Conservation (phyloP, 768 basidiomycete species). For the Boletus pseudo-olivaceus region DNA sequence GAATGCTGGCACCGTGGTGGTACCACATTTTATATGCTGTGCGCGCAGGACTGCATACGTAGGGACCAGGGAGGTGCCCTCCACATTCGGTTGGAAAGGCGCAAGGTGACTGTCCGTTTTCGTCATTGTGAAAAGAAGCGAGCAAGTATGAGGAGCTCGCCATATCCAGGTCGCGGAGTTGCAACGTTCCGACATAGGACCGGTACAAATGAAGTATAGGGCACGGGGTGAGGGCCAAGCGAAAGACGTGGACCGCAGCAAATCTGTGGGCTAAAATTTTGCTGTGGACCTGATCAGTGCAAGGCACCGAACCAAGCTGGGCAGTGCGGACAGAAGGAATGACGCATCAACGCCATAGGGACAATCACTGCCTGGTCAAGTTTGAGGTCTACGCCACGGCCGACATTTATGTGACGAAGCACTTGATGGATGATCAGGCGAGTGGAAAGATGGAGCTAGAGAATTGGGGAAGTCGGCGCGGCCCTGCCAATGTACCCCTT, state of each 20-base stretch:
- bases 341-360: constrained; percentile 15
- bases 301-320: constrained; percentile 6
- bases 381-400: neutral
- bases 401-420: constrained; percentile 11
- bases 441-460: neutral
- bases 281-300: neutral
- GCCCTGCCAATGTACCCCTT: neutral
- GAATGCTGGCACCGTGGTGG: constrained; percentile 1
- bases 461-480: neutral
- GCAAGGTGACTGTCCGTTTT: constrained; percentile 21
- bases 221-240: constrained; percentile 3
- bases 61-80: constrained; percentile 16
- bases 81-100: constrained; percentile 23
- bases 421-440: constrained; percentile 2
- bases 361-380: neutral
- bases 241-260: constrained; percentile 3
- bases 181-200: constrained; percentile 11
- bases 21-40: constrained; percentile 20
- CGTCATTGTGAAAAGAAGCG: constrained; percentile 25
- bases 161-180: constrained; percentile 32
- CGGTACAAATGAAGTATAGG: neutral
- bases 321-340: constrained; percentile 3
- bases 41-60: constrained; percentile 17
- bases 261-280: neutral
- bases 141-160: constrained; percentile 21